Evolutionary conservation across 306 rosid species (phyloP), one percentile per base, ranked within the genome.

Genomic region (Castanea mollissima): DNA sequence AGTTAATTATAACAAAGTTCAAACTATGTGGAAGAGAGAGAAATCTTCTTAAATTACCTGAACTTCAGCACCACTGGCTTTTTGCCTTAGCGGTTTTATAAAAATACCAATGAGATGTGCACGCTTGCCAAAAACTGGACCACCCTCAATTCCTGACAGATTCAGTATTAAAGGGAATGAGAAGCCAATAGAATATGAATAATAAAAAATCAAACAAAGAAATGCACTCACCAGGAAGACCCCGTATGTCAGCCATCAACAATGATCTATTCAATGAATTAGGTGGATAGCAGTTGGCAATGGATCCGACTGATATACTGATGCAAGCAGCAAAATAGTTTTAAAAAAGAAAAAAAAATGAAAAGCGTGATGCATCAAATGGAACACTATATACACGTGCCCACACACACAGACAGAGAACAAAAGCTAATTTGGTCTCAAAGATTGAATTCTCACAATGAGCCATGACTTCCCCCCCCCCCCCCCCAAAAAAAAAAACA

Each of bases 241-340:
- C 83, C 54, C 94, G 97, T 34, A 91, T 84, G 89, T 95, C 99
- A 46, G 92, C 99, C 97, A 95, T 95, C 83, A 95, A 87, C 90
- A 95, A 86, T 56, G 94, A 91, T 75, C 77, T 86, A 64, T 58
- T 81, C 25, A 87, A 79, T 76, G 99, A 91, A 82, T 62, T 79
- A 76, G 97, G 85, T 52, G 98, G 98, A 86, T 88, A 90, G 87
- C 90, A 87, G 82, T 95, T 95, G 84, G 97, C 87, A 80, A 91
- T 85, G 80, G 89, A 86, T 78, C 99, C 98, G 71, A 92, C 88
- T 46, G 96, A 91, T 87, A 92, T 83, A 78, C 99, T 95, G 90
- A 82, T 73, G 81, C 83, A 86, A 74, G 77, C 74, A 80, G 60
- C 84, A 67, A 86, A 81, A 82, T 64, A 72, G 85, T 71, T 71